Evolutionary conservation across 345 rosid species (phyloP), one percentile per base, ranked within the genome.

Genomic region (Dimocarpus longan): DNA sequence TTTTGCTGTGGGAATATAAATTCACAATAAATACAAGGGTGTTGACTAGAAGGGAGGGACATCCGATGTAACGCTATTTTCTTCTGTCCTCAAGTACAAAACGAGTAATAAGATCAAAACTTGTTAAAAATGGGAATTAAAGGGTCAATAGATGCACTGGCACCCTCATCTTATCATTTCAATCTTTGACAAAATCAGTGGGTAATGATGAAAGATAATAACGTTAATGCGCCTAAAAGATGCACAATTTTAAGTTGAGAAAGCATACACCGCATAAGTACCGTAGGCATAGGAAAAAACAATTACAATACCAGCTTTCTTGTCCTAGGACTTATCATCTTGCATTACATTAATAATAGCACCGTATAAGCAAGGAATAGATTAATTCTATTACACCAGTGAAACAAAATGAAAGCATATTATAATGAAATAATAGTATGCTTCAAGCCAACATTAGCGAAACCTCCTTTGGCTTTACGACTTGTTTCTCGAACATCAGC

Each of bases 401-500:
- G n/a, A 7, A 66, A 50, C 10, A n/a, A 74, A 32, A 32, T 32
- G 37, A 32, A 32, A 32, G 37, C 37, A 32, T 32, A 32, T 32
- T 32, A 2, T 32, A 32, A 32, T 32, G 37, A 32, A 32, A 32
- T 32, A 32, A 32, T 32, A 32, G 15, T 21, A 65, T 46, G 42
- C 46, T 40, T 81, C 66, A 22, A 81, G 52, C 79, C 21, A 16
- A 40, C 75, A 69, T 65, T 52, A 75, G 32, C n/a, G 9, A 40
- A 68, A 96, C 99, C 99, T 96, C 99, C 65, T 96, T 98, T 71
- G 99, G 99, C 84, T 96, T 96, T 94, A 56, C 98, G 94, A 60
- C 98, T 96, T 39, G 99, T 96, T 89, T 94, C 99, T 80, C 99
- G 88, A 87, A 96, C 99, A 86, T 96, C 99, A 7, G 99, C 99